phyloP scores from a whole-genome alignment of 371 early-diverging fungal species.

The Encephalitozoon cuniculi region DNA sequence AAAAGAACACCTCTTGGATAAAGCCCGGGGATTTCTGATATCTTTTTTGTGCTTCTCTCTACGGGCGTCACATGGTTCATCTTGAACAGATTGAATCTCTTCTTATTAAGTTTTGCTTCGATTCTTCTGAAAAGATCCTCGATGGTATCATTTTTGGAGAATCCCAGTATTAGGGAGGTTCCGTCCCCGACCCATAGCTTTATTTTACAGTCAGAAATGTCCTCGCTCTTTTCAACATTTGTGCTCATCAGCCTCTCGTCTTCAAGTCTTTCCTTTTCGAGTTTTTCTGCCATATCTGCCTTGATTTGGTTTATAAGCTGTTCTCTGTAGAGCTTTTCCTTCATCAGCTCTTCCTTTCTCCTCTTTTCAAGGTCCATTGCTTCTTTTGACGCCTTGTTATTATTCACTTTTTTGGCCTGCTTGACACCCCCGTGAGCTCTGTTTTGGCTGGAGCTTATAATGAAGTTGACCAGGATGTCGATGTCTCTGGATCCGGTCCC shows the following conservation, averaged over 20 bases:
- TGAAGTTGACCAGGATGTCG: conserved; percentile 18
- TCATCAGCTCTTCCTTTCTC: conserved; percentile 6
- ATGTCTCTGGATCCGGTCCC: conserved; percentile 11
- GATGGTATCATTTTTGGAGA: conserved; percentile 7
- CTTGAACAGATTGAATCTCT: conserved; percentile 3
- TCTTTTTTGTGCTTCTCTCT: not conserved
- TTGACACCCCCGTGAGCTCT: not conserved
- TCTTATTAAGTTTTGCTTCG: not conserved
- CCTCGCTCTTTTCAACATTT: not conserved
- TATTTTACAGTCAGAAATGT: conserved; percentile 13
- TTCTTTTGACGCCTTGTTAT: not conserved
- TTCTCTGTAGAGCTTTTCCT: conserved; percentile 18
- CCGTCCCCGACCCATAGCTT: conserved; percentile 21
- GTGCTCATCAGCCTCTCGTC: not conserved
- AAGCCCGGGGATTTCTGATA: not conserved
- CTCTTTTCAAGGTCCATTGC: not conserved
- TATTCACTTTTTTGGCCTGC: not conserved
- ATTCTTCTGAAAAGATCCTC: conserved; percentile 18
- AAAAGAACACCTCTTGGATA: conserved; percentile 28
- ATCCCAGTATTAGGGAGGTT: conserved; percentile 7
- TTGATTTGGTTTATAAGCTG: conserved; percentile 12
- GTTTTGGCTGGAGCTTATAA: not conserved
- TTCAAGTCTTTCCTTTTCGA: not conserved
- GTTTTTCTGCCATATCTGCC: conserved; percentile 10
- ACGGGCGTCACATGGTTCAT: conserved; percentile 4